Base-by-base conservation (phyloP, 2,329 filamentous ascomycete species). In the Colletotrichum destructivum region DNA sequence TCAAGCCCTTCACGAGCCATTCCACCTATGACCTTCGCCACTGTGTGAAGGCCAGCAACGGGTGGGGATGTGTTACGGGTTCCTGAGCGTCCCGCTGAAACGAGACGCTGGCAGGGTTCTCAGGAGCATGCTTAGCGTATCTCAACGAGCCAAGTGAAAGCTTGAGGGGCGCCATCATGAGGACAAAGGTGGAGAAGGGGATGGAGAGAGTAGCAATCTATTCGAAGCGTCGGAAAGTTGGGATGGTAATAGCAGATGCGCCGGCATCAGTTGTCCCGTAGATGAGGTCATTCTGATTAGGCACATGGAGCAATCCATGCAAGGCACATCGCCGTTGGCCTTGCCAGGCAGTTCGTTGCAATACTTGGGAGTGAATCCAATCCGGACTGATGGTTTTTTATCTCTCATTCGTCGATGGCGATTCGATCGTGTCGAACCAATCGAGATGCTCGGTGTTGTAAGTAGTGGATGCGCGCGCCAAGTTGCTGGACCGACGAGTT, bases 161-260 rank as follows among this genome's bases (percentile, higher is more conserved):
- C 31, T 54, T 54, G 40, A 46, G 38, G 26, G 60, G 61, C 49
- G 57, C 55, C 66, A 55, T 66, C 47, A 31, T 52, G 26, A 62
- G 42, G 18, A 54, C 47, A 35, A 62, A 35, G 60, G 66, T 51
- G 61, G 52, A 38, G 35, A 38, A 38, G 60, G 59, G 55, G 47
- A 66, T 69, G 51, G 57, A 69, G 69, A 69, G 54, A 26, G 44
- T 9, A 64, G 51, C 51, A 73, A 72, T 73, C 18, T 73, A 73
- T 61, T 61, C 61, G 72, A 73, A 62, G 72, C 72, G 55, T 69
- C 66, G 26, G 64, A 72, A 72, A 72, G 64, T 61, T 73, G 61
- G 65, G 69, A 73, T 46, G 64, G 59, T 57, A 38, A 56, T 42
- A 31, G n/a, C 44, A 70, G 13, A 40, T 40, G 44, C 51, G 26